A percentile compares a stretch with the other conserved stretches of the same genome.
Conservation (phyloP, 164 flowering plant genomes). For the Aristolochia californica region DNA sequence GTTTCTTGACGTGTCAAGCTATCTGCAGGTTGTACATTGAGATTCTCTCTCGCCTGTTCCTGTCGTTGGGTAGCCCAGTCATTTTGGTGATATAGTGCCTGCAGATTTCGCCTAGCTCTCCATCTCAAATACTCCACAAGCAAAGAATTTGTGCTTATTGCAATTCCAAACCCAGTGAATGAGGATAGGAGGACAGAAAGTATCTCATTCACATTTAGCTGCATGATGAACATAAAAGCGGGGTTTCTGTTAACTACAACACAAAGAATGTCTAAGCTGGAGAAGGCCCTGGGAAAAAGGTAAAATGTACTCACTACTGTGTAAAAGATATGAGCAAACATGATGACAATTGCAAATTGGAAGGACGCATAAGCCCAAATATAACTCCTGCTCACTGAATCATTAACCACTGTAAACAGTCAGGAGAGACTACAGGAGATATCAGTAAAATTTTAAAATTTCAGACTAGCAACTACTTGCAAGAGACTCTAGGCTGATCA, state of each 20-base stretch:
- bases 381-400: constrained; percentile 68
- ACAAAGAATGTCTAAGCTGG: neutral
- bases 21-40: constrained; percentile 3
- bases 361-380: constrained; percentile 84
- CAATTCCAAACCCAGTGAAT: constrained; percentile 77
- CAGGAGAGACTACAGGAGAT: no score
- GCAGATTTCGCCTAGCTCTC: constrained; percentile 31
- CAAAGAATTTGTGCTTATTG: constrained; percentile 66
- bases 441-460: no score
- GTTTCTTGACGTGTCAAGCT: constrained; percentile 5
- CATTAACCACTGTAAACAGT: constrained; percentile 3
- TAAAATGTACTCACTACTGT: constrained; percentile 37
- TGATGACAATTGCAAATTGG: constrained; percentile 73
- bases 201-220: constrained; percentile 61
- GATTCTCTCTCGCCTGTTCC: constrained; percentile 15
- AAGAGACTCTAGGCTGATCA: no score
- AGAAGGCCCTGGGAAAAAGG: neutral
- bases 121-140: constrained; percentile 63
- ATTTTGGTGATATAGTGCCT: constrained; percentile 22
- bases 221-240: constrained; percentile 5
- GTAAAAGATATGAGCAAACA: constrained; percentile 79
- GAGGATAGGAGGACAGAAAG: constrained; percentile 73
- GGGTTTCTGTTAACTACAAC: neutral
- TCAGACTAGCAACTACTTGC: no score
- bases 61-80: constrained; percentile 17